phyloP scores from a whole-genome alignment of 2,329 filamentous ascomycete species.

The Trichophyton equinum region DNA sequence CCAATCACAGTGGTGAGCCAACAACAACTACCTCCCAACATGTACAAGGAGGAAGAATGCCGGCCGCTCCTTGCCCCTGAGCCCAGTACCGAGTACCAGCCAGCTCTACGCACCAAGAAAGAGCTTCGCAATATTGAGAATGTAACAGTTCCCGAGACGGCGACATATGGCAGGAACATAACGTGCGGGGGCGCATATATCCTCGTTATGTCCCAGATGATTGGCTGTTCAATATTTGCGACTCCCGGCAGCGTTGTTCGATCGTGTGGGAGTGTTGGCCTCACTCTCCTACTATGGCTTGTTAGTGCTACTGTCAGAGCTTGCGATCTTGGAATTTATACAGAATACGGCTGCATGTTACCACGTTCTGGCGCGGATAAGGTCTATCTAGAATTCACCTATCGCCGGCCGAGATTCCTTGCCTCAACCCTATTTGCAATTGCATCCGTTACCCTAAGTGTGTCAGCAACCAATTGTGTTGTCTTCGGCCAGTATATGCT shows the following conservation, averaged over 20 bases:
- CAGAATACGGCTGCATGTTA: conserved; percentile 60
- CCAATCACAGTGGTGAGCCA: not conserved
- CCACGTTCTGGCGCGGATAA: conserved; percentile 57
- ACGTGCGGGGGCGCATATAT: conserved; percentile 54
- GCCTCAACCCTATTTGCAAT: conserved; percentile 52
- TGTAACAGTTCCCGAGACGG: conserved; percentile 48
- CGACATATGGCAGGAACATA: conserved; percentile 46
- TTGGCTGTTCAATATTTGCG: conserved; percentile 60
- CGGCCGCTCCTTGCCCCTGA: conserved; percentile 3
- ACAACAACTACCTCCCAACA: not conserved
- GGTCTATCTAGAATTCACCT: conserved; percentile 60
- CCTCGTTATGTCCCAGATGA: conserved; percentile 54
- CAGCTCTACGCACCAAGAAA: not conserved
- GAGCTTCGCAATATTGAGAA: conserved; percentile 36
- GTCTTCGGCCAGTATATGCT: conserved; percentile 55
- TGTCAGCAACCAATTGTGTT: conserved; percentile 58
- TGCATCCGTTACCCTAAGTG: conserved; percentile 51
- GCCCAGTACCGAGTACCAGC: not conserved
- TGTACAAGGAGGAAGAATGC: not conserved
- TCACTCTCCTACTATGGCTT: conserved; percentile 52
- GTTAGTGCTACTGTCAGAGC: conserved; percentile 49
- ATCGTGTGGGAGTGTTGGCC: conserved; percentile 52
- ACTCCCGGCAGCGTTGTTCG: conserved; percentile 56
- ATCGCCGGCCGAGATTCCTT: conserved; percentile 49
- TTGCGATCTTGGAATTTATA: conserved; percentile 47